These are phyloP conservation scores for Pugionium dolabratum DNA, from an alignment of 345 rosid species.

Conservation along the genomic window DNA sequence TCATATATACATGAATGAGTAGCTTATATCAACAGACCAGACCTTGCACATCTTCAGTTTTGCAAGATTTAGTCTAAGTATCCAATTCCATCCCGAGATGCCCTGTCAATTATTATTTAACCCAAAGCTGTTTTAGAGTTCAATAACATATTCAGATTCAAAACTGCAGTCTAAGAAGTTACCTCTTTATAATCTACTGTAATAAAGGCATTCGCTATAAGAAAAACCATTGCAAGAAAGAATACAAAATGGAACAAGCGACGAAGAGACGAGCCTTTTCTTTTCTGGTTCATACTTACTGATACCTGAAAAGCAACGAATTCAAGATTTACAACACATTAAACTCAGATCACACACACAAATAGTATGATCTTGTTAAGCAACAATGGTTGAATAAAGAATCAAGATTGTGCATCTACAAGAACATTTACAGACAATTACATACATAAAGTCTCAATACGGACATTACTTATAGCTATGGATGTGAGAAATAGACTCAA, in stretches of 20 bases:
- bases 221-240: constrained; percentile 49
- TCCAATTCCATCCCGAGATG: constrained; percentile 40
- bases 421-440: background rate
- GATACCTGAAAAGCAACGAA: constrained; percentile 38
- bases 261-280: constrained; percentile 41
- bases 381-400: background rate
- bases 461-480: background rate
- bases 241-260: constrained; percentile 42
- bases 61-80: constrained; percentile 33
- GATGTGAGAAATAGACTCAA: background rate
- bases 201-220: constrained; percentile 48
- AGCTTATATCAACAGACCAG: constrained; percentile 38
- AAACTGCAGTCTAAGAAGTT: background rate
- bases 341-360: background rate
- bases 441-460: background rate
- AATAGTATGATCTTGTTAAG: background rate
- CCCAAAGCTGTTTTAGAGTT: constrained; percentile 6
- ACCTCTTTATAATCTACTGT: constrained; percentile 51
- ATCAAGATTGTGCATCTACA: constrained; percentile 8
- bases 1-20: background rate
- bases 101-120: constrained; percentile 38
- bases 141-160: background rate
- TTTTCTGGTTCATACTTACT: constrained; percentile 39
- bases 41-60: constrained; percentile 52
- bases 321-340: background rate